phyloP scores from a whole-genome alignment of 257 asterid species.

The Linaria vulgaris region DNA sequence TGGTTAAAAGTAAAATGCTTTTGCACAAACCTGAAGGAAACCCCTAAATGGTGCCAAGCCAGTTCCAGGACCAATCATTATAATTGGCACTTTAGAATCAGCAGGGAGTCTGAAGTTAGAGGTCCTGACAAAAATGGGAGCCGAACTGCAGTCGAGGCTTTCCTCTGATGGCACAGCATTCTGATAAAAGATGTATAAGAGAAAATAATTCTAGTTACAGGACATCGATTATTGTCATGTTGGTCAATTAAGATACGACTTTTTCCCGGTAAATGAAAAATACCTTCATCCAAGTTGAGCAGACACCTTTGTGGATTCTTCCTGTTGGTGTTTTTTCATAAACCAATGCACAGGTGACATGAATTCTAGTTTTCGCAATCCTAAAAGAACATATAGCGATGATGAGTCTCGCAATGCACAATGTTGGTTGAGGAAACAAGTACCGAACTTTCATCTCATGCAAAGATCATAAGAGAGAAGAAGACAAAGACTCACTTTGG shows the following conservation, averaged over 20 bases:
- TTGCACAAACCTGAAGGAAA: conserved; percentile 82
- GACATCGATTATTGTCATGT: not conserved
- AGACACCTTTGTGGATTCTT: conserved; percentile 85
- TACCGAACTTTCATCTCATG: conserved; percentile 6
- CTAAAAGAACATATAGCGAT: conserved; percentile 36
- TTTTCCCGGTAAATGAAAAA: conserved; percentile 12
- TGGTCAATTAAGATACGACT: conserved; percentile 2
- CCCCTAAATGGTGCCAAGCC: conserved; percentile 99
- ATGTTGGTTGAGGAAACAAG: not conserved
- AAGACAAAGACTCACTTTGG: conserved; percentile 53
- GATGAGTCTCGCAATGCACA: conserved; percentile 1
- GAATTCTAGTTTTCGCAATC: conserved; percentile 70
- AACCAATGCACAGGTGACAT: conserved; percentile 91
- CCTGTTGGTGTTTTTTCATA: conserved; percentile 82
- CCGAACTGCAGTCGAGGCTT: conserved; percentile 71
- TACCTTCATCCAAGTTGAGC: conserved; percentile 99
- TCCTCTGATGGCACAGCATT: conserved; percentile 77
- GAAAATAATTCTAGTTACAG: conserved; percentile 13
- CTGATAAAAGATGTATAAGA: conserved; percentile 40
- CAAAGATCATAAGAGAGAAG: conserved; percentile 10
- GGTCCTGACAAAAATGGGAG: conserved; percentile 75
- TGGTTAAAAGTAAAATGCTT: not conserved
- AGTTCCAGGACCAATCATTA: conserved; percentile 98
- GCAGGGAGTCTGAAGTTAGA: conserved; percentile 89
- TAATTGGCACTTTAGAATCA: conserved; percentile 74